A percentile compares a stretch with the other conserved stretches of the same genome.
Evolutionary conservation across 2,329 filamentous ascomycete genomes (phyloP).

Genomic region (Fusarium secorum): DNA sequence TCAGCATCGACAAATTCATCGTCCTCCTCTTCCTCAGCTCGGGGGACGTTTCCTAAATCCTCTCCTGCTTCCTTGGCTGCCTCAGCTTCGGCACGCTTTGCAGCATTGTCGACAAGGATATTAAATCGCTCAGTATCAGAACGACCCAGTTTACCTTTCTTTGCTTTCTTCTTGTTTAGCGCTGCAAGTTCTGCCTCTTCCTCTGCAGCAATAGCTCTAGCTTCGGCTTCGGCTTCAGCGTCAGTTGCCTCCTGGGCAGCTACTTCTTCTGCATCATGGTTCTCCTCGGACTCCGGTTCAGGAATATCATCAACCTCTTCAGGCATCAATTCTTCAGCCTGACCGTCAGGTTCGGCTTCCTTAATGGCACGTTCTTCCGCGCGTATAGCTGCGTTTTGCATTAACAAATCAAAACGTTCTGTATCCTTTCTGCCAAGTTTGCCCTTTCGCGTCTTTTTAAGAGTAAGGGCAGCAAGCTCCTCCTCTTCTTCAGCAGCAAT

Average conservation of each 20-base stretch:
- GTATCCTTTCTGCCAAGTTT: slow-evolving; percentile 37
- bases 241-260: slow-evolving; percentile 36
- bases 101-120: slow-evolving; percentile 34
- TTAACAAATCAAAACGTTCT: slow-evolving; percentile 31
- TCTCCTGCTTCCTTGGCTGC: slow-evolving; percentile 37
- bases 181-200: slow-evolving; percentile 47
- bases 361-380: slow-evolving; percentile 25
- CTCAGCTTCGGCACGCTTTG: slow-evolving; percentile 40
- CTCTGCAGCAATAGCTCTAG: slow-evolving; percentile 35
- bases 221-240: slow-evolving; percentile 45
- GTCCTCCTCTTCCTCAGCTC: slow-evolving; percentile 44
- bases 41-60: slow-evolving; percentile 42
- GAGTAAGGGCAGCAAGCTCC: slow-evolving; percentile 22
- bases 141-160: slow-evolving; percentile 35
- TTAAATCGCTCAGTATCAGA: slow-evolving; percentile 38
- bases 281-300: slow-evolving; percentile 36
- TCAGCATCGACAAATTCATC: slow-evolving; percentile 30
- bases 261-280: slow-evolving; percentile 21
- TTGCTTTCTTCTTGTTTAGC: slow-evolving; percentile 52
- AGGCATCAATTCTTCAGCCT: slow-evolving; percentile 25
- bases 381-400: slow-evolving; percentile 22
- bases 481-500: slow-evolving; percentile 30
- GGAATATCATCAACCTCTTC: slow-evolving; percentile 26
- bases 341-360: slow-evolving; percentile 13
- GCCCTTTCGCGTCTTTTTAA: slow-evolving; percentile 34